phyloP scores from a whole-genome alignment of 106 monocot species.

The Platanthera zijinensis region DNA sequence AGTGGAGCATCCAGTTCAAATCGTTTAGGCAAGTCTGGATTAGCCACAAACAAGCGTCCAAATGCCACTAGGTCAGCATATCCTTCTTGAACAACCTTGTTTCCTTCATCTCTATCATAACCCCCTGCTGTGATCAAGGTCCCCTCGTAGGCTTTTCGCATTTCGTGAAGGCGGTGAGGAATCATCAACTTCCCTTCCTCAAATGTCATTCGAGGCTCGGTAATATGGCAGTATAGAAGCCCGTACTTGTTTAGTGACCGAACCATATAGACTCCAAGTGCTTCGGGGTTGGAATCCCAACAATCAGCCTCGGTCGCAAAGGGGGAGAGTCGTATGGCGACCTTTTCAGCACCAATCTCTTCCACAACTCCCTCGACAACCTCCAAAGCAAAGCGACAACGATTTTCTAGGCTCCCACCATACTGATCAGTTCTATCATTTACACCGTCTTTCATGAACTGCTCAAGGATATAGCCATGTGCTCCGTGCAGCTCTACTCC shows the following conservation, averaged over 20 bases:
- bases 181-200: slow-evolving; percentile 11
- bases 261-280: slow-evolving; percentile 12
- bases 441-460: slow-evolving; percentile 20
- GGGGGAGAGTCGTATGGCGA: slow-evolving; percentile 16
- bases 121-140: slow-evolving; percentile 23
- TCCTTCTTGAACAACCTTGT: slow-evolving; percentile 18
- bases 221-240: slow-evolving; percentile 15
- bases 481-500: slow-evolving; percentile 20
- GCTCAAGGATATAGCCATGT: slow-evolving; percentile 16
- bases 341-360: slow-evolving; percentile 16
- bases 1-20: slow-evolving; percentile 38
- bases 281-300: slow-evolving; percentile 8
- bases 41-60: slow-evolving; percentile 47
- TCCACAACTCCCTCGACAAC: slow-evolving; percentile 10
- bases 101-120: slow-evolving; percentile 32
- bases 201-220: slow-evolving; percentile 12
- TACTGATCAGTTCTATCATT: slow-evolving; percentile 18
- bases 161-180: slow-evolving; percentile 8
- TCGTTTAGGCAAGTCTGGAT: slow-evolving; percentile 51
- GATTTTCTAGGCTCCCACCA: slow-evolving; percentile 14
- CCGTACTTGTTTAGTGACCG: slow-evolving; percentile 17
- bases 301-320: slow-evolving; percentile 12
- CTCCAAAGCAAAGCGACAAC: slow-evolving; percentile 18
- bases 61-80: slow-evolving; percentile 32
- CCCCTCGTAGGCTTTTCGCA: slow-evolving; percentile 28